Percentiles rank a stretch among this genome's conserved stretches.
Conservation (phyloP, 768 basidiomycete genomes). For the Infundibulicybe gibba region DNA sequence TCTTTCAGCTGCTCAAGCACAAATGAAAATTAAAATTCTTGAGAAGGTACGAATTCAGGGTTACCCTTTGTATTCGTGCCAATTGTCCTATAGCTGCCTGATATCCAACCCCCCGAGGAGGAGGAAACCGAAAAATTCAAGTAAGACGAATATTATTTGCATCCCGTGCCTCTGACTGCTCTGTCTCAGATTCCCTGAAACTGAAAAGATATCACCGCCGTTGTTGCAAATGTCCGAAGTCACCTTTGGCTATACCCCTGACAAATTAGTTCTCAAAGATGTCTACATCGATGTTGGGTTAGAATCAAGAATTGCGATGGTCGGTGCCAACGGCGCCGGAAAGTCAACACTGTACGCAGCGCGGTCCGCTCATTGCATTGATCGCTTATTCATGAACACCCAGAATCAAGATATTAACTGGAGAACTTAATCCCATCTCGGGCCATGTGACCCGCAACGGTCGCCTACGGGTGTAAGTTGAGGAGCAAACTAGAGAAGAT, state of each 20-base stretch:
- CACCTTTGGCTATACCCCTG: conserved; percentile 80
- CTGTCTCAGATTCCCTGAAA: conserved; percentile 75
- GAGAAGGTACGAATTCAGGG: conserved; percentile 53
- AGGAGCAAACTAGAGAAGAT: neutral
- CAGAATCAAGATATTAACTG: conserved; percentile 91
- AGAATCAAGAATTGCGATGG: conserved; percentile 94
- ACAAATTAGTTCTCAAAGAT: conserved; percentile 71
- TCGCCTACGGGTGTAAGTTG: conserved; percentile 76
- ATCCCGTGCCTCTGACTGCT: conserved; percentile 3
- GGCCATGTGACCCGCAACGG: conserved; percentile 92
- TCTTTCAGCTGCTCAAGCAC: conserved; percentile 76
- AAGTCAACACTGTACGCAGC: conserved; percentile 84
- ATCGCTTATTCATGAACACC: conserved; percentile 5
- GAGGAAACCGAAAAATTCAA: conserved; percentile 94
- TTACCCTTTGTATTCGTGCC: neutral
- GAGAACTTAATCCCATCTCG: conserved; percentile 66
- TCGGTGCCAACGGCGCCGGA: conserved; percentile 93
- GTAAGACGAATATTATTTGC: conserved; percentile 23
- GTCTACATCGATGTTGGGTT: conserved; percentile 90
- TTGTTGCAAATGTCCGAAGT: conserved; percentile 89
- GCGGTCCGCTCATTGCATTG: neutral
- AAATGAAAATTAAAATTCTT: conserved; percentile 68
- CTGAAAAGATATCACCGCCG: conserved; percentile 97
- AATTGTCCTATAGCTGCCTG: conserved; percentile 62
- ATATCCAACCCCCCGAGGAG: conserved; percentile 86